Percentiles rank a stretch among this genome's conserved stretches.
phyloP scores from a whole-genome alignment of 2,329 filamentous ascomycete species.

The Sphaerulina populicola region DNA sequence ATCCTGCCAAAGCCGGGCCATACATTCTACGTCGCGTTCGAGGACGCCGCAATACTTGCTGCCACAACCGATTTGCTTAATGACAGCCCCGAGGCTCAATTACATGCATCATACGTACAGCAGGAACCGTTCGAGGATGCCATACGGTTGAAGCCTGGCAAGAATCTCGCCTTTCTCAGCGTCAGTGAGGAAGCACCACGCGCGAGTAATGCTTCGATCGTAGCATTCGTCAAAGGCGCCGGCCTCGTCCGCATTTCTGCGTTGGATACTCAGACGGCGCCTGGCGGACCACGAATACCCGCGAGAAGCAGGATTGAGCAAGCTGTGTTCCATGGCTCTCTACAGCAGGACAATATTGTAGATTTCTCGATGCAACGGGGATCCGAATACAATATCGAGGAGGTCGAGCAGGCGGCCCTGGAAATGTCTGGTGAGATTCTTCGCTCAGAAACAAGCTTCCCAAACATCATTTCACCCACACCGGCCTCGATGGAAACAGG shows the following conservation, averaged over 20 bases:
- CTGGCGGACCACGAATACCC: slow-evolving; percentile 52
- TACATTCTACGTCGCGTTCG: slow-evolving; percentile 74
- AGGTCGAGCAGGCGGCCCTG: slow-evolving; percentile 69
- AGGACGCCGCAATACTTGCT: slow-evolving; percentile 65
- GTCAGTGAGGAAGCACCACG: slow-evolving; percentile 41
- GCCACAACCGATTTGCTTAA: slow-evolving; percentile 57
- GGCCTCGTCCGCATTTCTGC: slow-evolving; percentile 50
- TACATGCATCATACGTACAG: slow-evolving; percentile 58
- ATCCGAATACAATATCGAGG: slow-evolving; percentile 54
- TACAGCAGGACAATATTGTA: slow-evolving; percentile 68
- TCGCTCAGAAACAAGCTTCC: slow-evolving; percentile 63
- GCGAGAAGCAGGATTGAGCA: slow-evolving; percentile 88
- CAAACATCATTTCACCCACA: slow-evolving; percentile 59
- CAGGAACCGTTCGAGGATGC: slow-evolving; percentile 74
- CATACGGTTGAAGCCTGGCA: slow-evolving; percentile 60
- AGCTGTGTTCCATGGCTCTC: slow-evolving; percentile 82
- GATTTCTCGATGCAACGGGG: slow-evolving; percentile 64
- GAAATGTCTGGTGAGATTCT: slow-evolving; percentile 74
- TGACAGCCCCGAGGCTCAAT: slow-evolving; percentile 63
- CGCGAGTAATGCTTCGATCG: slow-evolving; percentile 32
- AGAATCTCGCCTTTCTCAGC: slow-evolving; percentile 44
- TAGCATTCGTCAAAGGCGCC: slow-evolving; percentile 50
- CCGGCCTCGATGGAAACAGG: slow-evolving; percentile 75
- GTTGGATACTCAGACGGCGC: slow-evolving; percentile 49
- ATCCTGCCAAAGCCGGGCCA: slow-evolving; percentile 71